phyloP scores from a whole-genome alignment of 257 asterid species.

The Knoxia roxburghii region DNA sequence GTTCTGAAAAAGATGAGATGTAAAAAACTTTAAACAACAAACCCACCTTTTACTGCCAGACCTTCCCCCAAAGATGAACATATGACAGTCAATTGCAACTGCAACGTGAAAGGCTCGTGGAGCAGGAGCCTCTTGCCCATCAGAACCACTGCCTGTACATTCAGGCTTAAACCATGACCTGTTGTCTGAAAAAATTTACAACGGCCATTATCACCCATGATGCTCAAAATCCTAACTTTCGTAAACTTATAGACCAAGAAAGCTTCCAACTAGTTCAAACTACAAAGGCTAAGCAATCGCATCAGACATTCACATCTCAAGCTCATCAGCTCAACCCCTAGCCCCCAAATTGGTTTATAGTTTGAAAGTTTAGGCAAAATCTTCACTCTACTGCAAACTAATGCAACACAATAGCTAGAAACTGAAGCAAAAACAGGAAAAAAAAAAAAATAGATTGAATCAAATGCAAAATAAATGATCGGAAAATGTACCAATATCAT shows the following conservation, averaged over 20 bases:
- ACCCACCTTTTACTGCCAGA: slow-evolving; percentile 74
- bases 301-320: not conserved
- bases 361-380: too few species aligned
- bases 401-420: not conserved
- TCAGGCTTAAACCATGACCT: slow-evolving; percentile 88
- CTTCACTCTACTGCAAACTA: not conserved
- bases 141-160: slow-evolving; percentile 77
- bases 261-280: not conserved
- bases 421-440: not conserved
- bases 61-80: slow-evolving; percentile 97
- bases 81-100: slow-evolving; percentile 83
- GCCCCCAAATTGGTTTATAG: too few species aligned
- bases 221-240: not conserved
- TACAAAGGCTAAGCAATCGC: not conserved
- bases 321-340: not conserved
- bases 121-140: slow-evolving; percentile 74
- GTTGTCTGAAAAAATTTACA: slow-evolving; percentile 52
- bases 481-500: slow-evolving; percentile 64
- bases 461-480: not conserved
- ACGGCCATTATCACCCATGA: slow-evolving; percentile 7
- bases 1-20: slow-evolving; percentile 4
- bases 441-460: not conserved
- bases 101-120: slow-evolving; percentile 92
- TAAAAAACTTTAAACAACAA: not conserved
- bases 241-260: not conserved